Conservation (phyloP, 2,329 filamentous ascomycete genomes). For the Tolypocladium guangdongense region DNA sequence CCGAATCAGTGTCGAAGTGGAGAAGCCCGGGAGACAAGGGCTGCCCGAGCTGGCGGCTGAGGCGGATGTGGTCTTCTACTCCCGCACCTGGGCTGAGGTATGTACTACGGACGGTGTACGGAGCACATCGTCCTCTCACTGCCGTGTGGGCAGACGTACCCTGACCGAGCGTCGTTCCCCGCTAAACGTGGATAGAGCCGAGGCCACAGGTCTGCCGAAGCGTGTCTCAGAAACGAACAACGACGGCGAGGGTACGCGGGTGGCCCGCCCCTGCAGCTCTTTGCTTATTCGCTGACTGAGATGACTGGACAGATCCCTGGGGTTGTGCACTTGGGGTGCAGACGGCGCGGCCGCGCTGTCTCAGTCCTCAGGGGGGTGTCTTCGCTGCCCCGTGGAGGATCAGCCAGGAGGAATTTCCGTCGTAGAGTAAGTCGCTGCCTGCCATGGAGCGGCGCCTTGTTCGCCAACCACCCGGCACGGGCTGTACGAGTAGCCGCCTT, state of each 20-base stretch:
- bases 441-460: background rate
- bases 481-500: background rate
- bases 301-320: slow-evolving; percentile 25
- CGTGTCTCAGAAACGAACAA: slow-evolving; percentile 37
- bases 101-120: slow-evolving; percentile 7
- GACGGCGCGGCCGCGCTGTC: slow-evolving; percentile 29
- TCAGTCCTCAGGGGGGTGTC: slow-evolving; percentile 15
- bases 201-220: slow-evolving; percentile 34
- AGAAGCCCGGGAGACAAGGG: slow-evolving; percentile 54
- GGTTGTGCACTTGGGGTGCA: slow-evolving; percentile 50
- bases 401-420: slow-evolving; percentile 30
- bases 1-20: slow-evolving; percentile 58
- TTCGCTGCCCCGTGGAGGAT: slow-evolving; percentile 30
- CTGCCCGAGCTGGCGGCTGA: slow-evolving; percentile 47
- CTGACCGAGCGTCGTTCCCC: background rate
- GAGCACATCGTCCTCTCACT: background rate
- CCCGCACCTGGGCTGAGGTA: slow-evolving; percentile 59
- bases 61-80: slow-evolving; percentile 66
- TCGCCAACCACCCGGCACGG: background rate
- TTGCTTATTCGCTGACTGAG: slow-evolving; percentile 9
- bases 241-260: slow-evolving; percentile 32
- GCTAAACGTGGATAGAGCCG: slow-evolving; percentile 14
- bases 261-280: slow-evolving; percentile 1
- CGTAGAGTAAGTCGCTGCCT: slow-evolving; percentile 43
- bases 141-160: no score